Evolutionary conservation across 176 grass and related monocot genomes (phyloP).

Genomic region (Carex pumila): DNA sequence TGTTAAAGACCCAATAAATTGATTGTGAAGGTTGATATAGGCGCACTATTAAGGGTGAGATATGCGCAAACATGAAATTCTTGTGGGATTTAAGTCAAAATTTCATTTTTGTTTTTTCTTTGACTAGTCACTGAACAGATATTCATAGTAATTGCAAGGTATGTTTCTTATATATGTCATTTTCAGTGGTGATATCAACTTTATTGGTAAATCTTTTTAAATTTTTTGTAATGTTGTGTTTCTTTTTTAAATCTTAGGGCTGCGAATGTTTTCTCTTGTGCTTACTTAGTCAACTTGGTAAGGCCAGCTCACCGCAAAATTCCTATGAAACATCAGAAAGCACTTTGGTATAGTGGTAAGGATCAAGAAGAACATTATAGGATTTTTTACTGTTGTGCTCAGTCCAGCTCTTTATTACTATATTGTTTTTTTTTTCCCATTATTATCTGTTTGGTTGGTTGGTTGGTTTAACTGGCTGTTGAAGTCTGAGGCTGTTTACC

Average conservation of each 20-base stretch:
- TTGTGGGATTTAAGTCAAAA: neutral
- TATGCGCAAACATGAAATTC: neutral
- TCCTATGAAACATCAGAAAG: constrained; percentile 91
- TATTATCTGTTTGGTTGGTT: neutral
- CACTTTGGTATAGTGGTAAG: constrained; percentile 98
- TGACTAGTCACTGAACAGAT: constrained; percentile 66
- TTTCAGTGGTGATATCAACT: constrained; percentile 8
- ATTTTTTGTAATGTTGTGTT: constrained; percentile 8
- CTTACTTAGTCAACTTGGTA: constrained; percentile 75
- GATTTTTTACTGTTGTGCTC: neutral
- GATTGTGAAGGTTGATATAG: neutral
- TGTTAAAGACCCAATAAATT: neutral
- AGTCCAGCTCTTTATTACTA: neutral
- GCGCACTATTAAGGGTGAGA: neutral
- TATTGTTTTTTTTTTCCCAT: neutral
- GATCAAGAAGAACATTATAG: constrained; percentile 5
- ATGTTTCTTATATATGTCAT: constrained; percentile 26
- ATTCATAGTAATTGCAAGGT: constrained; percentile 96
- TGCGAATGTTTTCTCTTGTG: constrained; percentile 91
- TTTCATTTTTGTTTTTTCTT: constrained; percentile 39
- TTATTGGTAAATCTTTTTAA: constrained; percentile 11
- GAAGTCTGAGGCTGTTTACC: neutral
- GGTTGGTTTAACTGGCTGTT: neutral
- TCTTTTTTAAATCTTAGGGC: constrained; percentile 40
- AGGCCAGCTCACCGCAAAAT: constrained; percentile 77